Evolutionary conservation across 177 flowering plant genomes (phyloP).

Genomic region (Tripterygium wilfordii): DNA sequence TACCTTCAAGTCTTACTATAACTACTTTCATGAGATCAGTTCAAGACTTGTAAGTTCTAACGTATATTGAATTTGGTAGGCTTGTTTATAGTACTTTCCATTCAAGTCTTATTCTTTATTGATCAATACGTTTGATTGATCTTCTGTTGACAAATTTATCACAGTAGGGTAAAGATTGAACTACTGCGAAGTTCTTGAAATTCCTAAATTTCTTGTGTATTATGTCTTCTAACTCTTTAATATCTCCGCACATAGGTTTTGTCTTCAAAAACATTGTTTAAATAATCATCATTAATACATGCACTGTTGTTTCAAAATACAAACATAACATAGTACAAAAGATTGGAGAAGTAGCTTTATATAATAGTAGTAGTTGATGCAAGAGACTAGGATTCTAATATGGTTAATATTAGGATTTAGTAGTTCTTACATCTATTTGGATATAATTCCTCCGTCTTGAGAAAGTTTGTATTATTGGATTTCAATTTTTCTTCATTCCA

Average conservation of each 20-base stretch:
- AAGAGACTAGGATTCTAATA: no score
- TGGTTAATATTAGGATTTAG: no score
- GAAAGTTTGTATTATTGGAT: no score
- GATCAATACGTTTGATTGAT: background rate
- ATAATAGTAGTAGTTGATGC: no score
- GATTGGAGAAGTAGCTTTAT: no score
- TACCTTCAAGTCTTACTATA: slow-evolving; percentile 1
- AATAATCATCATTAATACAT: no score
- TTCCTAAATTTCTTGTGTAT: slow-evolving; percentile 1
- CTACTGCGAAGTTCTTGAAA: slow-evolving; percentile 7
- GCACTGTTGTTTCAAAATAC: no score
- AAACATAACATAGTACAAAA: no score
- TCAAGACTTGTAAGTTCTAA: slow-evolving; percentile 1
- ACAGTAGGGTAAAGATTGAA: background rate
- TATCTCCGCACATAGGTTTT: slow-evolving; percentile 5
- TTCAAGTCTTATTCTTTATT: background rate
- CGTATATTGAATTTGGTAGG: slow-evolving; percentile 4
- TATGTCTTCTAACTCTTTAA: slow-evolving; percentile 6
- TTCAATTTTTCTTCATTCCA: no score
- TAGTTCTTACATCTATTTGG: no score
- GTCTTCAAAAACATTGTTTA: no score
- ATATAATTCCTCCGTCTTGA: no score
- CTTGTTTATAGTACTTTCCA: background rate
- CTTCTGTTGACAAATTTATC: slow-evolving; percentile 3
- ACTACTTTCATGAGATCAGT: slow-evolving; percentile 6